Evolutionary conservation across 108 stramenopile genomes (phyloP).

Genomic region (Cyclotella choctawhatcheeana): DNA sequence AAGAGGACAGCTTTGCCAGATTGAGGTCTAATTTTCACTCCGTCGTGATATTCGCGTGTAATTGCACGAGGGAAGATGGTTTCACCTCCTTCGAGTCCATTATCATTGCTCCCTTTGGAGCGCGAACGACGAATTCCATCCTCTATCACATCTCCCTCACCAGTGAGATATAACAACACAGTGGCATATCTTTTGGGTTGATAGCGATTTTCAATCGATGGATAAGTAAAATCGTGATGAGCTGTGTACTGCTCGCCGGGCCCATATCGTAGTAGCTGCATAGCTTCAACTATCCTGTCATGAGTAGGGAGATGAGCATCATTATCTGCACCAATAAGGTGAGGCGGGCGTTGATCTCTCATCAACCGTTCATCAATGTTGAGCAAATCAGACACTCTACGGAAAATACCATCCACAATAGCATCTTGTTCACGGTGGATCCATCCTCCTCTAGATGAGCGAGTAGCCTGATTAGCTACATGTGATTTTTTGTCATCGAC

Average conservation of each 20-base stretch:
- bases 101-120: too few species aligned
- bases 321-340: conserved; percentile 57
- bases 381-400: conserved; percentile 84
- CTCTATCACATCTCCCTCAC: too few species aligned
- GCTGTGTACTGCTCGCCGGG: conserved; percentile 83
- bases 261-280: conserved; percentile 92
- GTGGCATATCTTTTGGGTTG: conserved; percentile 82
- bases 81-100: conserved; percentile 72
- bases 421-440: conserved; percentile 67
- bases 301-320: conserved; percentile 53
- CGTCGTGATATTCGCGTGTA: conserved; percentile 75
- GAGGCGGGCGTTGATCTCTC: conserved; percentile 55
- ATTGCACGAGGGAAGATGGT: conserved; percentile 83
- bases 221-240: conserved; percentile 88
- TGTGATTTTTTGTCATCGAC: too few species aligned
- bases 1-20: conserved; percentile 85
- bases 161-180: conserved; percentile 86
- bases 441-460: conserved; percentile 88
- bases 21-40: conserved; percentile 63
- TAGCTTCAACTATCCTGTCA: conserved; percentile 65
- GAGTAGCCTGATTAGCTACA: too few species aligned
- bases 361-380: conserved; percentile 84
- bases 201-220: conserved; percentile 46
- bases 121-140: too few species aligned
- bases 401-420: conserved; percentile 87